These are phyloP conservation scores for Trichophyton verrucosum DNA, from an alignment of 2,329 filamentous ascomycete genomes.

Conservation along the genomic window DNA sequence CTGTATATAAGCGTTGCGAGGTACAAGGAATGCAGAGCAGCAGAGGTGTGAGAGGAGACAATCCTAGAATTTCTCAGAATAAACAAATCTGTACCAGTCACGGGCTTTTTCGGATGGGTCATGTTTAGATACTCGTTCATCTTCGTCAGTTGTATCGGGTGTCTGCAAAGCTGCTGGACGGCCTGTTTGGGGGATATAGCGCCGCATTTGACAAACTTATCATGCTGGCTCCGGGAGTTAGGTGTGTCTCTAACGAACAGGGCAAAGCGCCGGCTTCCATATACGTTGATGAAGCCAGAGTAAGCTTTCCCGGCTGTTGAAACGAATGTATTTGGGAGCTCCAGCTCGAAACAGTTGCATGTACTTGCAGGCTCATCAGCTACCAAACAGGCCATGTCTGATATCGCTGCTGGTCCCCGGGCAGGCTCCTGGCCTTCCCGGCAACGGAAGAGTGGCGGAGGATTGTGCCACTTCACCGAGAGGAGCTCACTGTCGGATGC, in stretches of 20 bases:
- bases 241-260: not conserved
- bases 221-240: not conserved
- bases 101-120: not conserved
- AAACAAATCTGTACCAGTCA: not conserved
- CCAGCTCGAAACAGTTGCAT: not conserved
- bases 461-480: not conserved
- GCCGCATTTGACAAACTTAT: not conserved
- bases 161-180: not conserved
- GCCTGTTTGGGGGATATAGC: not conserved
- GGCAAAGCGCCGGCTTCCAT: not conserved
- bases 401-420: not conserved
- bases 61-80: not conserved
- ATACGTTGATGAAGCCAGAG: not conserved
- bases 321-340: no score
- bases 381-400: not conserved
- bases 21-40: not conserved
- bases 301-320: no score
- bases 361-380: not conserved
- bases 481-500: not conserved
- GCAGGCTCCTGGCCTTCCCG: not conserved
- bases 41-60: not conserved
- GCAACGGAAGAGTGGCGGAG: not conserved
- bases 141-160: not conserved
- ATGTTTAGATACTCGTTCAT: not conserved
- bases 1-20: not conserved